Conservation (phyloP, 1,139 yeast genomes). For the Hansenula lynferdii region DNA sequence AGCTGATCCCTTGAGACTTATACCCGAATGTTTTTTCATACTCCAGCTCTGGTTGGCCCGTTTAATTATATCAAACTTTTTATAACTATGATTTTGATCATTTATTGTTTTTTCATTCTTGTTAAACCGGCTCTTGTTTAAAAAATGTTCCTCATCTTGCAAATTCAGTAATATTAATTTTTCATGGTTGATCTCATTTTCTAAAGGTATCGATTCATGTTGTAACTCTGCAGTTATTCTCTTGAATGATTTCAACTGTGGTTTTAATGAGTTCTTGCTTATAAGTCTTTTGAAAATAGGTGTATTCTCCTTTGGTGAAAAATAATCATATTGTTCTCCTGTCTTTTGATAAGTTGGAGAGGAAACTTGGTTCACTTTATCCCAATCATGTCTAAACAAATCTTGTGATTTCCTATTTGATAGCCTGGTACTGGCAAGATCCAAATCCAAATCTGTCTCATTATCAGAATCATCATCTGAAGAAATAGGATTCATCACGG, state of each 20-base stretch:
- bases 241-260: conserved; percentile 21
- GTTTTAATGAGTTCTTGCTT: conserved; percentile 17
- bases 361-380: conserved; percentile 5
- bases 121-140: conserved; percentile 9
- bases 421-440: conserved; percentile 4
- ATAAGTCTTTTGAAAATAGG: conserved; percentile 22
- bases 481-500: conserved; percentile 1
- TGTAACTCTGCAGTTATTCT: conserved; percentile 19
- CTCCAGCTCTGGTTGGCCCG: conserved; percentile 24
- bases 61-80: conserved; percentile 21
- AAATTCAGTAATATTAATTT: conserved; percentile 19
- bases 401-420: conserved; percentile 11
- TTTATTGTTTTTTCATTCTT: conserved; percentile 5
- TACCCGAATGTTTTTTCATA: conserved; percentile 14
- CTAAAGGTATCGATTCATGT: conserved; percentile 18
- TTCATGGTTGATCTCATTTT: conserved; percentile 21
- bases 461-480: conserved; percentile 5
- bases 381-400: conserved; percentile 13
- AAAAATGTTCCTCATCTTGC: conserved; percentile 16
- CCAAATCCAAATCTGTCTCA: conserved; percentile 6
- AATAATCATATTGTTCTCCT: conserved; percentile 8
- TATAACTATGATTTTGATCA: conserved; percentile 5
- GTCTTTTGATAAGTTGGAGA: conserved; percentile 15
- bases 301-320: conserved; percentile 14
- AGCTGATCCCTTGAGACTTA: background rate